Evolutionary conservation across 2,329 filamentous ascomycete species (phyloP).

Genomic region (Aphanocladium album): DNA sequence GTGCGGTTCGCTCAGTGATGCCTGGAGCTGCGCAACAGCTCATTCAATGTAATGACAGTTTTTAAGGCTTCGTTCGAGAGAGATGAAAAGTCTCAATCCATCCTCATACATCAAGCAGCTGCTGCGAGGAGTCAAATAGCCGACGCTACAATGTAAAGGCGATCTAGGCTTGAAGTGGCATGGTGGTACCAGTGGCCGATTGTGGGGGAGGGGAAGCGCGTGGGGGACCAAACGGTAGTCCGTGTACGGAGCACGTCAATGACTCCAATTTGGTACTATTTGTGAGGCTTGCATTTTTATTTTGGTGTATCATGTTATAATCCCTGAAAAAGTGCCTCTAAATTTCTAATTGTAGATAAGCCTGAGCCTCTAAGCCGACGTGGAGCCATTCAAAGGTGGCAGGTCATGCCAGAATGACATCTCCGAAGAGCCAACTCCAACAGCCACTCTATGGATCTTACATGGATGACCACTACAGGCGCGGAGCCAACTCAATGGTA

Average conservation of each 20-base stretch:
- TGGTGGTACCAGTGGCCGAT: slow-evolving; percentile 26
- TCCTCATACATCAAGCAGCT: not conserved
- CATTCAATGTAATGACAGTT: not conserved
- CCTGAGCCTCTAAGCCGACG: too few species aligned
- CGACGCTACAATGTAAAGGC: not conserved
- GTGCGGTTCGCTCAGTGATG: not conserved
- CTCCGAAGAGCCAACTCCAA: too few species aligned
- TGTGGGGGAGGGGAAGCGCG: slow-evolving; percentile 23
- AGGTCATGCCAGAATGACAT: too few species aligned
- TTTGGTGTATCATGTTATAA: not conserved
- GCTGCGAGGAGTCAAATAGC: not conserved
- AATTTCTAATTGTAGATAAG: not conserved
- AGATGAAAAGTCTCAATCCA: not conserved
- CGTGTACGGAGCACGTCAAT: not conserved
- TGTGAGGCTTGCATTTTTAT: too few species aligned
- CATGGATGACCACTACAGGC: not conserved
- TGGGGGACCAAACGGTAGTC: not conserved
- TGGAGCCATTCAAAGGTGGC: too few species aligned
- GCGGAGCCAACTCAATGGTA: not conserved
- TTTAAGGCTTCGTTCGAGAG: not conserved
- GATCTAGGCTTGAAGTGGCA: slow-evolving; percentile 17
- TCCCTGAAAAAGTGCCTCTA: not conserved
- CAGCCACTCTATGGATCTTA: too few species aligned
- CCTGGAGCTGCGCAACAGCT: not conserved
- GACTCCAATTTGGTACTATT: not conserved